phyloP scores from a whole-genome alignment of 1,139 yeast genomes.

The Keqinozyma sinolaborantium region DNA sequence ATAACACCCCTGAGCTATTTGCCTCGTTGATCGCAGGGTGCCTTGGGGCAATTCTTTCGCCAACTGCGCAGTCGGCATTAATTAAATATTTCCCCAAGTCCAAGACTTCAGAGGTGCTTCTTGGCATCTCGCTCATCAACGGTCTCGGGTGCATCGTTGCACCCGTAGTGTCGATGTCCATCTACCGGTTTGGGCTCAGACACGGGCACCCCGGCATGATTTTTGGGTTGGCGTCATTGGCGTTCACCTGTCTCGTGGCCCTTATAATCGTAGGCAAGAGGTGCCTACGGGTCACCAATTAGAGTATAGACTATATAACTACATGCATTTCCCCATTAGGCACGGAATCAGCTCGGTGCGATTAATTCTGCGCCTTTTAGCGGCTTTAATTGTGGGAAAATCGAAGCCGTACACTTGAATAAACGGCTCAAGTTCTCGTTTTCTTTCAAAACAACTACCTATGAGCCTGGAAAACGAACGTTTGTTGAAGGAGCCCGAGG shows the following conservation, averaged over 20 bases:
- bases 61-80: slow-evolving; percentile 32
- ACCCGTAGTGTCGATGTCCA: slow-evolving; percentile 19
- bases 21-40: slow-evolving; percentile 35
- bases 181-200: slow-evolving; percentile 17
- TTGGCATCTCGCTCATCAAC: slow-evolving; percentile 33
- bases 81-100: slow-evolving; percentile 38
- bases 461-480: not conserved
- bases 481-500: not conserved
- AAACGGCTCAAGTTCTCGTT: too few relatives aligned
- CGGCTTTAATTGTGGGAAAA: too few relatives aligned
- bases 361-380: too few relatives aligned
- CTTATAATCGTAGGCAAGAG: not conserved
- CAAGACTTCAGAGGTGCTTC: slow-evolving; percentile 37
- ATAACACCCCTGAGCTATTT: slow-evolving; percentile 14
- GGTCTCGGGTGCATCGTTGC: slow-evolving; percentile 9
- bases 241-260: not conserved
- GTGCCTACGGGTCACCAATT: not conserved
- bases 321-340: too few relatives aligned
- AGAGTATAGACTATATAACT: too few relatives aligned
- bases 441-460: too few relatives aligned
- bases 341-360: too few relatives aligned
- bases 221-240: slow-evolving; percentile 1
- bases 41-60: slow-evolving; percentile 38
- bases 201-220: slow-evolving; percentile 5
- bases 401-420: too few relatives aligned